Conservation (phyloP, 73 alveolate species). For the Tetrahymena thermophila region DNA sequence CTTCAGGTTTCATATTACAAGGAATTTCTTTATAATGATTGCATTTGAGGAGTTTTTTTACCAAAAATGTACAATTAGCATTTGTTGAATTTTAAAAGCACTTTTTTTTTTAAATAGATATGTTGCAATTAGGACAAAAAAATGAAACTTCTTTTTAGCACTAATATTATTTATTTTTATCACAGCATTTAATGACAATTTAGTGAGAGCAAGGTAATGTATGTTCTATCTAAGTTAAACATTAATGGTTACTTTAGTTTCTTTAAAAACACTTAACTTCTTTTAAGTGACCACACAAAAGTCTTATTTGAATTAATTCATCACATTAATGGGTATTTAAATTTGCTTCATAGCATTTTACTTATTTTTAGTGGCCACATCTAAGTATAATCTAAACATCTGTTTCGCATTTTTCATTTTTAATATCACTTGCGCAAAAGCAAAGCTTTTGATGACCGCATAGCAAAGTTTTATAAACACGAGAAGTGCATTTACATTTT, state of each 20-base stretch:
- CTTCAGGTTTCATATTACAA: background rate
- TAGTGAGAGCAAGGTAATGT: background rate
- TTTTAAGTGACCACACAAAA: background rate
- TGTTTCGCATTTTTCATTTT: conserved; percentile 1
- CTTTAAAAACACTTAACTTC: too few relatives aligned
- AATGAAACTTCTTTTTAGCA: background rate
- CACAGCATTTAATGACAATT: background rate
- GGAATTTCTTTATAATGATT: conserved; percentile 47
- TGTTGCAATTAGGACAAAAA: background rate
- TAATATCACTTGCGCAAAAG: background rate
- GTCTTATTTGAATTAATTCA: background rate
- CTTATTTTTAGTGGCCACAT: conserved; percentile 19
- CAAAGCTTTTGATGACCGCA: conserved; percentile 44
- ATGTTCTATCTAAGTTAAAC: background rate
- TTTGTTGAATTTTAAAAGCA: background rate
- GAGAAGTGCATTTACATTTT: background rate
- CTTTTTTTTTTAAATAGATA: background rate
- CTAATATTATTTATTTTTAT: background rate
- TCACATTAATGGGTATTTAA: background rate
- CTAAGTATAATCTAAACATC: background rate
- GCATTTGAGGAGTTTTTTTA: background rate
- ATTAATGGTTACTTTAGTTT: too few relatives aligned
- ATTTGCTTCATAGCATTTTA: background rate
- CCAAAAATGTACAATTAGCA: conserved; percentile 7
- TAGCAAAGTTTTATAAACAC: background rate